phyloP scores from a whole-genome alignment of 2,329 filamentous ascomycete genomes.

The Leptographium galeiforme region DNA sequence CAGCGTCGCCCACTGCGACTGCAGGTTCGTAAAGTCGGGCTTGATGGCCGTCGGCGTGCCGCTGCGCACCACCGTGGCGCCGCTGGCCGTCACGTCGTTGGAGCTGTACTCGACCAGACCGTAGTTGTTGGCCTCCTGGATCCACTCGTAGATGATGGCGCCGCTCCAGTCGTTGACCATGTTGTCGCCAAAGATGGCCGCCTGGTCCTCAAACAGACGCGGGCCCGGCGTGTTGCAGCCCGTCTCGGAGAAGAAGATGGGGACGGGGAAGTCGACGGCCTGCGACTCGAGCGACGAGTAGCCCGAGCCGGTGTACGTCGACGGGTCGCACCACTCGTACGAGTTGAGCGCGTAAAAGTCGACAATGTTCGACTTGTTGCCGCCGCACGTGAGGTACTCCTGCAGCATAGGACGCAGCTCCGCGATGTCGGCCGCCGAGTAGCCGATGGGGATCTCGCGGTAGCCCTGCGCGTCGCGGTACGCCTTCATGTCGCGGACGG shows the following conservation, averaged over 20 bases:
- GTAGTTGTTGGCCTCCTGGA: conserved; percentile 71
- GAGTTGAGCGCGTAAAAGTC: conserved; percentile 83
- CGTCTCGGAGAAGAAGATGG: conserved; percentile 82
- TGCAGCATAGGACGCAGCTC: conserved; percentile 48
- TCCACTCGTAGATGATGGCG: conserved; percentile 82
- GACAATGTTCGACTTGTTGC: conserved; percentile 52
- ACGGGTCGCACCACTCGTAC: conserved; percentile 64
- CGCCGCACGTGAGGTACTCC: conserved; percentile 70
- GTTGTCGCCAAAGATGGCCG: conserved; percentile 58
- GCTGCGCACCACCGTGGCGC: conserved; percentile 54
- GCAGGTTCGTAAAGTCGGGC: conserved; percentile 70
- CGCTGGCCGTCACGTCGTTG: conserved; percentile 47
- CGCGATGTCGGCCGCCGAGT: conserved; percentile 76
- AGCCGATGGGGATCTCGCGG: conserved; percentile 71
- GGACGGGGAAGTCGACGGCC: conserved; percentile 60
- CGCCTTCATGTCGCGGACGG: conserved; percentile 67
- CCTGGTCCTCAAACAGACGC: conserved; percentile 57
- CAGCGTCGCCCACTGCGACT: conserved; percentile 60
- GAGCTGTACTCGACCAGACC: conserved; percentile 66
- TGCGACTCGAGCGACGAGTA: conserved; percentile 56
- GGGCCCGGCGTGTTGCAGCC: conserved; percentile 59
- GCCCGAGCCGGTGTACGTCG: conserved; percentile 47
- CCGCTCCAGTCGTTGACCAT: conserved; percentile 64
- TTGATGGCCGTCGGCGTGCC: conserved; percentile 60
- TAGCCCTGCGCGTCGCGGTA: conserved; percentile 66